Conservation (phyloP, 768 basidiomycete genomes). For the Lactifluus hygrophoroides region DNA sequence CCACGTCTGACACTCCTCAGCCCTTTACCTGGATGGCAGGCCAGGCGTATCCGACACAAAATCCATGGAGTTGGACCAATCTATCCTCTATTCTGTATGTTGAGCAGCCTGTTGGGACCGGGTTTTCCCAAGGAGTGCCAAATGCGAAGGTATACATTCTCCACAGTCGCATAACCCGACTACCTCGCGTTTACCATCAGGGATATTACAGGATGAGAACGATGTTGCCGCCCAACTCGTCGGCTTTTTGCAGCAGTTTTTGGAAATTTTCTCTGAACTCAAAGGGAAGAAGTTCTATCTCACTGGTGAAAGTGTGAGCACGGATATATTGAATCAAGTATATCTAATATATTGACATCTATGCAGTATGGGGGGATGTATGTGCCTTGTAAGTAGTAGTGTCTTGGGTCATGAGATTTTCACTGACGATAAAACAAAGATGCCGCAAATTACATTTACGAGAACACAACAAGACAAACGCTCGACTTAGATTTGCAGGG, state of each 20-base stretch:
- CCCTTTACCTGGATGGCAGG: slow-evolving; percentile 61
- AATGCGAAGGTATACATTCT: slow-evolving; percentile 34
- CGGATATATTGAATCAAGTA: neutral
- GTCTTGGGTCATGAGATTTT: slow-evolving; percentile 21
- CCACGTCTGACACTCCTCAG: slow-evolving; percentile 28
- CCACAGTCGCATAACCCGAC: neutral
- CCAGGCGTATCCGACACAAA: slow-evolving; percentile 52
- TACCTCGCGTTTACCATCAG: neutral
- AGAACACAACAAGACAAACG: slow-evolving; percentile 33
- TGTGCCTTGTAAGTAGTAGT: slow-evolving; percentile 44
- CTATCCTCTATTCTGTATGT: slow-evolving; percentile 66
- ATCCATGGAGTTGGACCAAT: slow-evolving; percentile 73
- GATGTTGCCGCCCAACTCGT: slow-evolving; percentile 48
- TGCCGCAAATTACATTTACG: slow-evolving; percentile 67
- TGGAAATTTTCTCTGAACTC: slow-evolving; percentile 64
- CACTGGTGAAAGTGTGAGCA: slow-evolving; percentile 64
- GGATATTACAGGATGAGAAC: slow-evolving; percentile 35
- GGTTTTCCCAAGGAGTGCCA: slow-evolving; percentile 63
- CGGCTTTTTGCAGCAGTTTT: slow-evolving; percentile 67
- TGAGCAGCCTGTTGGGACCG: slow-evolving; percentile 75
- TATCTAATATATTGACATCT: neutral
- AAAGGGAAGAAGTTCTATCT: slow-evolving; percentile 66
- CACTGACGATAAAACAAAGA: slow-evolving; percentile 32
- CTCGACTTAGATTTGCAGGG: slow-evolving; percentile 57
- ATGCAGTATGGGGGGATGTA: slow-evolving; percentile 66